Percentiles rank a stretch among this genome's conserved stretches.
phyloP scores from a whole-genome alignment of 495 filamentous ascomycete species.

The Podospora didyma region DNA sequence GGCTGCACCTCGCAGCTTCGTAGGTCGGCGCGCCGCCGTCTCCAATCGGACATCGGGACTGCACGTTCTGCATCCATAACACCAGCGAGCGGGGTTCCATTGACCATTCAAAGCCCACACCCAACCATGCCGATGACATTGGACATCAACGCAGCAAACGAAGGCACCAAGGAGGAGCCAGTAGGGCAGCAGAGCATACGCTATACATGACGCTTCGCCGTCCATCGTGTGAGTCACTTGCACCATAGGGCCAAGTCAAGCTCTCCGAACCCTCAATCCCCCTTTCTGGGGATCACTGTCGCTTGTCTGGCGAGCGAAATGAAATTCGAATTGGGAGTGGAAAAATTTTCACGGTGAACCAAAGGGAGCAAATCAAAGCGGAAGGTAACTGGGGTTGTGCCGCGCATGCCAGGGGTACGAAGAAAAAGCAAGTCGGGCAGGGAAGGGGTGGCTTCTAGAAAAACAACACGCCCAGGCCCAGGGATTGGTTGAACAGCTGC shows the following conservation, averaged over 20 bases:
- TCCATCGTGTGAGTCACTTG: constrained; percentile 32
- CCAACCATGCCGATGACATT: constrained; percentile 36
- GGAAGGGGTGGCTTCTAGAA: constrained; percentile 32
- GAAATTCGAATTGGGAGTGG: constrained; percentile 26
- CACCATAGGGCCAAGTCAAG: constrained; percentile 7
- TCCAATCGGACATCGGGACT: constrained; percentile 42
- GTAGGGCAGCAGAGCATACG: constrained; percentile 38
- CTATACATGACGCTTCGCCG: constrained; percentile 24
- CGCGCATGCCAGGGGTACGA: constrained; percentile 14
- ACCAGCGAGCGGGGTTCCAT: constrained; percentile 20
- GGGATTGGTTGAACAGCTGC: constrained; percentile 10
- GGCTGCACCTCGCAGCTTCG: constrained; percentile 7
- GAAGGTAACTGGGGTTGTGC: constrained; percentile 18
- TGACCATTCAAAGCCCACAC: constrained; percentile 33
- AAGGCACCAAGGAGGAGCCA: constrained; percentile 18
- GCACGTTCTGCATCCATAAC: constrained; percentile 31
- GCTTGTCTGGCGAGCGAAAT: constrained; percentile 18
- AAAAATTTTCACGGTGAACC: constrained; percentile 33
- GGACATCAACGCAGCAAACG: constrained; percentile 46
- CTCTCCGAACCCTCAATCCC: constrained; percentile 10
- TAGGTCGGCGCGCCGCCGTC: not conserved
- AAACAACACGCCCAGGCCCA: constrained; percentile 14
- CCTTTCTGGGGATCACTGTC: constrained; percentile 9
- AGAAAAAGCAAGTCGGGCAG: constrained; percentile 19
- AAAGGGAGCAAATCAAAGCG: constrained; percentile 31